Conservation (phyloP, 164 flowering plant species). For the Buxus sempervirens region DNA sequence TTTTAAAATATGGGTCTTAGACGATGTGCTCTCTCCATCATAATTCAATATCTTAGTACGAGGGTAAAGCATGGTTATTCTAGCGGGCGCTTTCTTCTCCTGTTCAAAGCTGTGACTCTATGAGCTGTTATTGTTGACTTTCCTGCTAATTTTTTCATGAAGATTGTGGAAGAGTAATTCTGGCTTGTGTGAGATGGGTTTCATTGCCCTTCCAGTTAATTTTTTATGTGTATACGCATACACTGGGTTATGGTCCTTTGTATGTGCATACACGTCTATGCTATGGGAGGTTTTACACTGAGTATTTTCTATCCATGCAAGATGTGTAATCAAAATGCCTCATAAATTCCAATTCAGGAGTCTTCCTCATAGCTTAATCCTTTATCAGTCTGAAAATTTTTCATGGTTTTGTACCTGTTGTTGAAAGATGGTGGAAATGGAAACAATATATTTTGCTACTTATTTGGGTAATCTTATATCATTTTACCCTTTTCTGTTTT, state of each 20-base stretch:
- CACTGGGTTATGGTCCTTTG: too few species aligned
- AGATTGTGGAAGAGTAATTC: too few species aligned
- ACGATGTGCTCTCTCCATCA: neutral
- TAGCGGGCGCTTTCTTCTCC: too few species aligned
- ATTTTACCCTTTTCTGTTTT: neutral
- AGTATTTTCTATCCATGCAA: neutral
- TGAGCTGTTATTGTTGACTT: neutral
- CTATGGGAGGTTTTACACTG: neutral
- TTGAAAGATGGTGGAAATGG: conserved; percentile 3
- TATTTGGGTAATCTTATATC: conserved; percentile 4
- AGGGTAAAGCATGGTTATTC: too few species aligned
- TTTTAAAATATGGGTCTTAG: neutral
- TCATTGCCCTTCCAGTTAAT: too few species aligned
- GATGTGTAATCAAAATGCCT: too few species aligned
- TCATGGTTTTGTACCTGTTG: neutral
- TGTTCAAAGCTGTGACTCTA: neutral
- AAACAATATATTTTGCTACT: neutral
- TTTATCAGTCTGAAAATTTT: neutral
- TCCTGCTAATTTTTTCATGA: too few species aligned
- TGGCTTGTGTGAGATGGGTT: too few species aligned
- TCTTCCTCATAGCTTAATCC: neutral
- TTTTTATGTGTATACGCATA: too few species aligned
- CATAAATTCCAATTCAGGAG: neutral
- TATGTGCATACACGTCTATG: too few species aligned
- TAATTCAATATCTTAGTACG: too few species aligned